phyloP scores from a whole-genome alignment of 306 rosid genomes.

The Prunus dulcis region DNA sequence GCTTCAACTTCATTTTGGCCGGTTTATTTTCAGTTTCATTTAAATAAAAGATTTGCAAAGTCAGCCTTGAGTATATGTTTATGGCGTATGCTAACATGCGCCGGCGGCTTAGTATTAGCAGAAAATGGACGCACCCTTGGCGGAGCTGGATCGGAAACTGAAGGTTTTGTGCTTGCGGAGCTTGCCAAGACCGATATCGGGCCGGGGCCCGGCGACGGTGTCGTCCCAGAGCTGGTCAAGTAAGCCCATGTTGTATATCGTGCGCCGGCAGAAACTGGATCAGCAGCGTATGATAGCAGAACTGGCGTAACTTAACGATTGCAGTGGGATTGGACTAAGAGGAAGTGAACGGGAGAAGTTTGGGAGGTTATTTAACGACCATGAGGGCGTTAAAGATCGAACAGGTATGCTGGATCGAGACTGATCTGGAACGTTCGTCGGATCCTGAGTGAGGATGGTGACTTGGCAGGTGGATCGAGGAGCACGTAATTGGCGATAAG shows the following conservation, averaged over 20 bases:
- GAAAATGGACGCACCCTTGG: slow-evolving; percentile 56
- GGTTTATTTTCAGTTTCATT: neutral
- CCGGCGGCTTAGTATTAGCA: neutral
- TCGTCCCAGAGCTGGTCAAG: slow-evolving; percentile 98
- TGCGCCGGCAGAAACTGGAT: neutral
- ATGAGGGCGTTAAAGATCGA: slow-evolving; percentile 47
- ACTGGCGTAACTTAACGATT: too few relatives aligned
- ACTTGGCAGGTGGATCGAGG: slow-evolving; percentile 47
- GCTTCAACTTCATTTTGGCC: neutral
- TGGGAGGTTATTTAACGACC: slow-evolving; percentile 42
- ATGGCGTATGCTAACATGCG: neutral
- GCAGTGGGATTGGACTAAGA: neutral
- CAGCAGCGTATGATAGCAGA: neutral
- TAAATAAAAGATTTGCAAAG: too few relatives aligned
- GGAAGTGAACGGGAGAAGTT: accelerated
- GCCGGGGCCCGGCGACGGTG: slow-evolving; percentile 88
- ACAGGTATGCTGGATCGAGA: slow-evolving; percentile 27
- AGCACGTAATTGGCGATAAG: slow-evolving; percentile 54
- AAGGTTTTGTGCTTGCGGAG: slow-evolving; percentile 62
- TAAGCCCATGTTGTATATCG: slow-evolving; percentile 47
- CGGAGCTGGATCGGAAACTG: slow-evolving; percentile 39
- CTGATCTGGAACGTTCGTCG: slow-evolving; percentile 32
- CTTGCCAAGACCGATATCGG: slow-evolving; percentile 83
- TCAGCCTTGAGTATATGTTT: neutral
- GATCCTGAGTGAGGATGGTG: neutral